Percentiles rank a stretch among this genome's conserved stretches.
Conservation (phyloP, 306 rosid species). For the Casuarina cunninghamiana region DNA sequence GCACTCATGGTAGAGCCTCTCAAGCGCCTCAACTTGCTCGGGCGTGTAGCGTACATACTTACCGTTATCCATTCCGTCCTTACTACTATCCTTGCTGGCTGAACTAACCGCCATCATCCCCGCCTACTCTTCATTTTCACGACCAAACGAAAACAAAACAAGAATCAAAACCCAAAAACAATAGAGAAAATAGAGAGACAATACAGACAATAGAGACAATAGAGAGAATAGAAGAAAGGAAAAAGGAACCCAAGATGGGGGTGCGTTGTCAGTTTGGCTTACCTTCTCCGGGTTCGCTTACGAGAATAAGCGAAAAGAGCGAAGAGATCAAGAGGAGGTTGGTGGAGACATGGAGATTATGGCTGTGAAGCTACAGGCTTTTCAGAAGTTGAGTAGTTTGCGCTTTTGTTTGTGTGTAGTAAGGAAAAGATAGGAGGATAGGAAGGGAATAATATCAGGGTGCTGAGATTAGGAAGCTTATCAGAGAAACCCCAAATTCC, state of each 20-base stretch:
- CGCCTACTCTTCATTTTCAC: conserved; percentile 14
- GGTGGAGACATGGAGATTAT: not conserved
- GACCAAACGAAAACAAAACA: not conserved
- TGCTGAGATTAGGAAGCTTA: conserved; percentile 28
- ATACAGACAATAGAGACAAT: too few species aligned
- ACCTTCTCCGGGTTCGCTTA: not conserved
- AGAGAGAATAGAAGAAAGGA: not conserved
- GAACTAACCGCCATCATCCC: conserved; percentile 85
- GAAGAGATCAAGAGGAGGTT: conserved; percentile 1
- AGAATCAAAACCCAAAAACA: not conserved
- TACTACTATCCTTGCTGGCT: conserved; percentile 62
- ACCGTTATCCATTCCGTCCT: conserved; percentile 82
- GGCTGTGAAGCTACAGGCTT: not conserved
- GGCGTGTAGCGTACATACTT: conserved; percentile 96
- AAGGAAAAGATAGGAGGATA: conserved; percentile 5
- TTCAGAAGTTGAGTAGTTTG: not conserved
- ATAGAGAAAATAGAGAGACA: not conserved
- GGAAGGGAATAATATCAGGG: conserved; percentile 29
- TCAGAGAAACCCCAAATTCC: conserved; percentile 44
- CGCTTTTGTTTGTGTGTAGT: not conserved
- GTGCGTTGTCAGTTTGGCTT: not conserved
- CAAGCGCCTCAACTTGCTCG: conserved; percentile 94
- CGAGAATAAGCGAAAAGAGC: not conserved
- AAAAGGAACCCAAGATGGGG: not conserved
- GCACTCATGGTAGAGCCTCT: conserved; percentile 91